Conservation (phyloP, 2,329 filamentous ascomycete genomes). For the Aspergillus arachidicola region DNA sequence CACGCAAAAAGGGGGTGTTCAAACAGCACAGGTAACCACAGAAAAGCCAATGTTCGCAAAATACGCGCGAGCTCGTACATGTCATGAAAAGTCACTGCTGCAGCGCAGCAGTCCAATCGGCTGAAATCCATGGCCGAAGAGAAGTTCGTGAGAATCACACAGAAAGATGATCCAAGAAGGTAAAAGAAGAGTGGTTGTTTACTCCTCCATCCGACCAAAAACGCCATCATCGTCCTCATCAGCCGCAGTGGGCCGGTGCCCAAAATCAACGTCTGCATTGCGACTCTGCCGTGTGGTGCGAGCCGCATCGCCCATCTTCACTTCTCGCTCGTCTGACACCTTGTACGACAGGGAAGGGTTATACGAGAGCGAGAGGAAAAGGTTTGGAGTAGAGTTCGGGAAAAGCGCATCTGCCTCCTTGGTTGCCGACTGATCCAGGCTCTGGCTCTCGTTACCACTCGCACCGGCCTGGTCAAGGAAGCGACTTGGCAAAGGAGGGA, state of each 20-base stretch:
- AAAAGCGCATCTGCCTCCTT: constrained; percentile 33
- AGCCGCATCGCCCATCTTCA: constrained; percentile 69
- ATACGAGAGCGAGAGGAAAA: constrained; percentile 46
- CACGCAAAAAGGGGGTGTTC: constrained; percentile 27
- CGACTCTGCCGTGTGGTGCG: constrained; percentile 36
- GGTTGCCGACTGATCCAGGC: constrained; percentile 50
- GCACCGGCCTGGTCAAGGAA: constrained; percentile 67
- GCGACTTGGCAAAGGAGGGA: constrained; percentile 81
- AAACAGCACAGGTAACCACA: constrained; percentile 24
- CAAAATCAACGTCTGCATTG: constrained; percentile 40
- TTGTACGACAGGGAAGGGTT: constrained; percentile 51
- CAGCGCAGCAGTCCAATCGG: constrained; percentile 18
- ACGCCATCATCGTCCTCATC: constrained; percentile 94
- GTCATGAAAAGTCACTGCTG: constrained; percentile 32
- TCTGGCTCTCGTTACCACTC: constrained; percentile 63
- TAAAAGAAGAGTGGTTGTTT: constrained; percentile 29
- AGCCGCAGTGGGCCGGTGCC: constrained; percentile 57
- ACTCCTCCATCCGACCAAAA: constrained; percentile 96
- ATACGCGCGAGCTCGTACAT: constrained; percentile 44
- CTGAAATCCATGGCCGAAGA: constrained; percentile 3
- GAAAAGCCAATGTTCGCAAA: constrained; percentile 30
- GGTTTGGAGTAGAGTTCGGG: constrained; percentile 40
- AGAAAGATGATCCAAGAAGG: neutral
- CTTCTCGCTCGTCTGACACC: constrained; percentile 59
- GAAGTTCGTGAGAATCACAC: constrained; percentile 1